Conservation (phyloP, 176 grass and related monocot species). For the Stipa capillata region DNA sequence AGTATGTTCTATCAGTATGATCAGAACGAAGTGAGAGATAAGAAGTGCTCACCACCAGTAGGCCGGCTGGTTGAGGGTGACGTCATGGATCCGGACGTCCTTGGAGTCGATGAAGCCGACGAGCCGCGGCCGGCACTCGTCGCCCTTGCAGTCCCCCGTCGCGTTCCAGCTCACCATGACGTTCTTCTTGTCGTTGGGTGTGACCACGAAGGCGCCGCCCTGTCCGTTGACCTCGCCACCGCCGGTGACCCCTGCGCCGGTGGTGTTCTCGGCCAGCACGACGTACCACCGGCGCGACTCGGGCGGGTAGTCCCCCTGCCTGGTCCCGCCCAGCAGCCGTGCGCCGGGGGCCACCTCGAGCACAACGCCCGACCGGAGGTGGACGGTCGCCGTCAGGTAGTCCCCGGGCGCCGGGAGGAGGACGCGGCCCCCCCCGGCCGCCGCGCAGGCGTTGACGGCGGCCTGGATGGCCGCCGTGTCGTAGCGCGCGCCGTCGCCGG, state of each 20-base stretch:
- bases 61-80: constrained; percentile 77
- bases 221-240: constrained; percentile 94
- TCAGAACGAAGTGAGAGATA: not conserved
- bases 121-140: constrained; percentile 81
- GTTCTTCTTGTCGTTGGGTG: constrained; percentile 65
- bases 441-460: constrained; percentile 52
- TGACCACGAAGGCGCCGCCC: constrained; percentile 61
- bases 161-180: constrained; percentile 98
- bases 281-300: constrained; percentile 72
- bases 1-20: not conserved
- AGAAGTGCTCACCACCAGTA: constrained; percentile 70
- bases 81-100: constrained; percentile 51
- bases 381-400: constrained; percentile 85
- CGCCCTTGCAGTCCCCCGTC: constrained; percentile 61
- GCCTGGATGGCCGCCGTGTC: constrained; percentile 76
- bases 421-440: constrained; percentile 55
- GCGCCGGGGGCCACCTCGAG: constrained; percentile 63
- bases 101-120: constrained; percentile 85
- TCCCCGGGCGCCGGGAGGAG: constrained; percentile 53
- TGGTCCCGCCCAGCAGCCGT: constrained; percentile 65
- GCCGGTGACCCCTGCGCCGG: constrained; percentile 60
- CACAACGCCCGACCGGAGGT: constrained; percentile 62
- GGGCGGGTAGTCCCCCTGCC: constrained; percentile 62
- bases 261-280: constrained; percentile 78
- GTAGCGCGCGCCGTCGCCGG: constrained; percentile 50